Conservation (phyloP, 2,329 filamentous ascomycete species). For the Botrytis paeoniae region DNA sequence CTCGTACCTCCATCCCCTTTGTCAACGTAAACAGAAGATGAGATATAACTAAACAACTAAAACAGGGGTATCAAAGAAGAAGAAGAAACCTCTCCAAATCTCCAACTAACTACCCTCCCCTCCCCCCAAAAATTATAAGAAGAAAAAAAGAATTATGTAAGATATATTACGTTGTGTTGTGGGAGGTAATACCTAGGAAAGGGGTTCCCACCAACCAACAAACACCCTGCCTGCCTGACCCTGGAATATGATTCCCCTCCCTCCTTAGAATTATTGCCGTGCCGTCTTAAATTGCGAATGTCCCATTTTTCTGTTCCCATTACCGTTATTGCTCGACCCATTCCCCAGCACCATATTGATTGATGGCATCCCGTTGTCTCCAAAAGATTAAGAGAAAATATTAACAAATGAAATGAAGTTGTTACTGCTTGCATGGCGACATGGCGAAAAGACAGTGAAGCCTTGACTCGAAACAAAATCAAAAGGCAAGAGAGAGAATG, state of each 20-base stretch:
- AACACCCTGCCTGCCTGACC: not conserved
- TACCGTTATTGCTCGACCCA: not conserved
- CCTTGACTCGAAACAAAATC: not conserved
- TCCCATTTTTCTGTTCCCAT: not conserved
- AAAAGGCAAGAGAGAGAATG: not conserved
- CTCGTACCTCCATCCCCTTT: not conserved
- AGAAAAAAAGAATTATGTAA: slow-evolving; percentile 9
- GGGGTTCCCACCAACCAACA: not conserved
- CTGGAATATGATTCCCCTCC: not conserved
- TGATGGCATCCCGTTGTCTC: not conserved
- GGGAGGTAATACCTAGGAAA: not conserved
- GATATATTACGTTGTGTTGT: not conserved
- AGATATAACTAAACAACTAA: not conserved
- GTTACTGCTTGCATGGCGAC: not conserved
- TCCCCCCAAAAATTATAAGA: not conserved
- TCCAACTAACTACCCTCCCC: not conserved
- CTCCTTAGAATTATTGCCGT: not conserved
- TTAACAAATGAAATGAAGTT: not conserved
- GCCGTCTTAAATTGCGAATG: not conserved
- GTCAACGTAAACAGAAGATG: not conserved
- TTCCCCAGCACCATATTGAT: not conserved
- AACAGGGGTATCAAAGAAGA: slow-evolving; percentile 14
- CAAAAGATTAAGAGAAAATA: not conserved
- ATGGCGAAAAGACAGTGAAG: not conserved
- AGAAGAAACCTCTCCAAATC: not conserved